Percentiles rank a stretch among this genome's conserved stretches.
These are phyloP conservation scores for Gonapodya sp. DNA, from an alignment of 192 early-diverging fungal species.

Conservation along the genomic window DNA sequence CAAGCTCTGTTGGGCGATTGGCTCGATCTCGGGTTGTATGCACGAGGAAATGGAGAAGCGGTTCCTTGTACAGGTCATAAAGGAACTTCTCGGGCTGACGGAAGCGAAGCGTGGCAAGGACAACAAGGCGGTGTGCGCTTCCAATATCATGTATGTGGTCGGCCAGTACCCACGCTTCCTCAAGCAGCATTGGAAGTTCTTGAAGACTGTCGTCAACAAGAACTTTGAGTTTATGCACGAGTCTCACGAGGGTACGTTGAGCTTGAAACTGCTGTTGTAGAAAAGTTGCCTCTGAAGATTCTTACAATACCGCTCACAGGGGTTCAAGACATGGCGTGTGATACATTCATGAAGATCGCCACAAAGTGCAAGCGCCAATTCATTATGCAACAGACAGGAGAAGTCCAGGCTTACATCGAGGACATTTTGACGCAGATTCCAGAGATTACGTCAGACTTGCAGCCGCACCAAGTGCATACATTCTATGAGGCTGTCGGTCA, in stretches of 20 bases:
- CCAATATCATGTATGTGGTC: slow-evolving; percentile 99
- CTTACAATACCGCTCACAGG: slow-evolving; percentile 37
- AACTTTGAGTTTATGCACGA: slow-evolving; percentile 99
- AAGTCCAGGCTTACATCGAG: slow-evolving; percentile 86
- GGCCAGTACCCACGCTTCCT: slow-evolving; percentile 99
- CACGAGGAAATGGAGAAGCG: slow-evolving; percentile 92
- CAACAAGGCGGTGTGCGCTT: slow-evolving; percentile 98
- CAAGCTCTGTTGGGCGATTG: slow-evolving; percentile 98
- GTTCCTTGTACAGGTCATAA: slow-evolving; percentile 97
- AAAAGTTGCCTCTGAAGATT: not conserved
- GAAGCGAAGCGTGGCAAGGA: slow-evolving; percentile 99
- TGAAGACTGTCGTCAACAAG: slow-evolving; percentile 99
- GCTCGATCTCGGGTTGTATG: slow-evolving; percentile 96
- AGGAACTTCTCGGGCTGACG: slow-evolving; percentile 88
- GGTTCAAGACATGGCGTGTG: slow-evolving; percentile 99
- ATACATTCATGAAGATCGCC: slow-evolving; percentile 98
- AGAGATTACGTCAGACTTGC: slow-evolving; percentile 78
- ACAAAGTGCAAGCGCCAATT: slow-evolving; percentile 97
- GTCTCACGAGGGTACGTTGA: slow-evolving; percentile 68
- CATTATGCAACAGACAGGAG: slow-evolving; percentile 82
- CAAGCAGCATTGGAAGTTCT: slow-evolving; percentile 99
- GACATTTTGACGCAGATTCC: slow-evolving; percentile 81
- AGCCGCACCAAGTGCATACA: slow-evolving; percentile 88
- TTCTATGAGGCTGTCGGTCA: slow-evolving; percentile 98
- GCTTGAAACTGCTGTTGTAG: not conserved